Base-by-base conservation (phyloP, 306 rosid genomes). In the Myrica gale region DNA sequence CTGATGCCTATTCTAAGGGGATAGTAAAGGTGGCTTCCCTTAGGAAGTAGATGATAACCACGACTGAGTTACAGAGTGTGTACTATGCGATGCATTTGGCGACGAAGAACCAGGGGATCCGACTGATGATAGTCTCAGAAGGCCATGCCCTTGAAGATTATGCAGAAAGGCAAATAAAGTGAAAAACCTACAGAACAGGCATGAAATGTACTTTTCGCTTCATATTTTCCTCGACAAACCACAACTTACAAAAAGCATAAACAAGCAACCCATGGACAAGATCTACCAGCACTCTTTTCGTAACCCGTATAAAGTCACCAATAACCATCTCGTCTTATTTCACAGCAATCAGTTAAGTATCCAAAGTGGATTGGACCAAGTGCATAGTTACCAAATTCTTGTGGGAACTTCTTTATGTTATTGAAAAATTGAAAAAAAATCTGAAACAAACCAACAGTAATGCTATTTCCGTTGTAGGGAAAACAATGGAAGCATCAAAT, bases 11-110 rank as follows among this genome's bases (percentile, higher is more conserved):
- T 80, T 90, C 12, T 93, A 76, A 26, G 93, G 79, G 69, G 97
- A 68, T 46, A 97, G 96, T 72, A 92, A 80, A 67, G 97, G 99
- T 79, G 99, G 99, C 87, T 90, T 92, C 76, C 97, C 99, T 84
- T 84, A 91, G 10, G 97, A 72, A 44, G 86, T 94, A 80, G 97
- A 85, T 55, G 98, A 84, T 84, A 95, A 73, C 99, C 99, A 95
- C 21, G 97, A 97, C 83, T 95, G 97, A 80, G 85, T 95, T 76
- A 83, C 77, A 66, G 90, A 78, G 81, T 88, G 95, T 82, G 85
- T 67, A 77, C 79, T 73, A 76, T 88, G 97, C 46, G 99, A 78
- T 37, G 86, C 78, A 79, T 78, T 90, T 45, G 90, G 89, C 78
- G 88, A 87, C 20, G 90, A 9, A 20, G 21, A 75, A 41, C 84